phyloP scores from a whole-genome alignment of 345 rosid species.

The Salix koriyanagi region DNA sequence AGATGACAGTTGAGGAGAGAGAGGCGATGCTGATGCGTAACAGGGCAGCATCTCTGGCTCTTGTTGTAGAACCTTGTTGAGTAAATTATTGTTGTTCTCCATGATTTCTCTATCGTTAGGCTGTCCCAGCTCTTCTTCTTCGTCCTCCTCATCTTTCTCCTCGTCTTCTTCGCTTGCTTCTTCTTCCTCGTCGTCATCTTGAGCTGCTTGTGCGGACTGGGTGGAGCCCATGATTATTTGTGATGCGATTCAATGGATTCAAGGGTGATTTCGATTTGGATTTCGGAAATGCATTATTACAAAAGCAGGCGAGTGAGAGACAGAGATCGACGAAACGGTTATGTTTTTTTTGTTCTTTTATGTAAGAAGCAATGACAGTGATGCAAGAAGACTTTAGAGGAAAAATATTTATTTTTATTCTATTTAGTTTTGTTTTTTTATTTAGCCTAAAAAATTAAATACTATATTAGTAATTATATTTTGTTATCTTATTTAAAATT shows the following conservation, averaged over 20 bases:
- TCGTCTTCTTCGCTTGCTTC: conserved; percentile 37
- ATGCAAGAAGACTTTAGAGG: too few species aligned
- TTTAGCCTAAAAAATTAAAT: too few species aligned
- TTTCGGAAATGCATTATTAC: not conserved
- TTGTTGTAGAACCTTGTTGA: conserved; percentile 81
- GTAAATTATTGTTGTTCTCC: conserved; percentile 37
- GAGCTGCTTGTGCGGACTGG: conserved; percentile 48
- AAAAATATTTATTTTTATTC: too few species aligned
- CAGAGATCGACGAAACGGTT: not conserved
- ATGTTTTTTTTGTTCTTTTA: not conserved
- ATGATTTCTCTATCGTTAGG: conserved; percentile 17
- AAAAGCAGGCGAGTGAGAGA: not conserved
- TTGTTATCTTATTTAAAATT: too few species aligned
- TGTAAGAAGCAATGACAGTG: too few species aligned
- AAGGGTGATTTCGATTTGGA: not conserved
- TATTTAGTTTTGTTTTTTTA: too few species aligned
- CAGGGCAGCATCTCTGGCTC: conserved; percentile 92
- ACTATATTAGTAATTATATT: too few species aligned
- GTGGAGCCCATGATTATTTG: conserved; percentile 51
- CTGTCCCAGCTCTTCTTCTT: conserved; percentile 30
- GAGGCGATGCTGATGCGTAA: conserved; percentile 86
- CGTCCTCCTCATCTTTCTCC: conserved; percentile 39
- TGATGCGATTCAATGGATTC: not conserved
- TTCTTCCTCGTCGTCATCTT: conserved; percentile 47
- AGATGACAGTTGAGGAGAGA: conserved; percentile 84